Percentiles rank a stretch among this genome's conserved stretches.
These are phyloP conservation scores for Cucumis hystrix DNA, from an alignment of 306 rosid genomes.

Conservation along the genomic window DNA sequence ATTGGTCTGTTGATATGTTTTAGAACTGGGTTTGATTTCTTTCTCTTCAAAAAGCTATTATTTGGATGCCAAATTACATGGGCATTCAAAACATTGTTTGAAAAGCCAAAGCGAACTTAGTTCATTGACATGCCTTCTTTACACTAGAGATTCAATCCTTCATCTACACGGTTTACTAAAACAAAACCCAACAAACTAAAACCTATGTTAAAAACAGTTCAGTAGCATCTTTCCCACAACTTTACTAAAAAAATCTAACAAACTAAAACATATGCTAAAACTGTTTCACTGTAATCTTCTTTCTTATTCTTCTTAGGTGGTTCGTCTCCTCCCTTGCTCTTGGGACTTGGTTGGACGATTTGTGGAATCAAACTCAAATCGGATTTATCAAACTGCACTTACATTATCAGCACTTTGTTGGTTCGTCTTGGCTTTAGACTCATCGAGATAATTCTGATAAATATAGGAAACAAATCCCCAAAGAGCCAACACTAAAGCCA, in stretches of 20 bases:
- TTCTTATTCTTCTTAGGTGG: not conserved
- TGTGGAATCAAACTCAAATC: not conserved
- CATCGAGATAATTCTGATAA: slow-evolving; percentile 31
- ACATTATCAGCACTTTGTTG: not conserved
- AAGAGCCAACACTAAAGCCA: slow-evolving; percentile 25
- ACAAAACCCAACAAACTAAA: not conserved
- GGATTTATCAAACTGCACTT: not conserved
- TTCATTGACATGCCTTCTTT: no score
- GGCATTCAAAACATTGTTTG: not conserved
- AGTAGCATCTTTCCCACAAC: no score
- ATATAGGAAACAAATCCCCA: slow-evolving; percentile 38
- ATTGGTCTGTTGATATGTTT: not conserved
- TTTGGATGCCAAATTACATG: not conserved
- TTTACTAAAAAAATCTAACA: no score
- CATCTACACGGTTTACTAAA: no score
- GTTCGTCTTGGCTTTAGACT: not conserved
- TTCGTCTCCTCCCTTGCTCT: not conserved
- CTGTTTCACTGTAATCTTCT: not conserved
- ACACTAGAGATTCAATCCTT: no score
- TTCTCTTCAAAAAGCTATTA: not conserved
- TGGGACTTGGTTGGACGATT: not conserved
- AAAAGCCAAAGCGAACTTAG: no score
- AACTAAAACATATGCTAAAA: not conserved
- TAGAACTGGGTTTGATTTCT: not conserved
- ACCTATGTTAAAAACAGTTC: no score